These are phyloP conservation scores for Metschnikowia santaceciliae DNA, from an alignment of 805 yeast genomes.

Conservation along the genomic window DNA sequence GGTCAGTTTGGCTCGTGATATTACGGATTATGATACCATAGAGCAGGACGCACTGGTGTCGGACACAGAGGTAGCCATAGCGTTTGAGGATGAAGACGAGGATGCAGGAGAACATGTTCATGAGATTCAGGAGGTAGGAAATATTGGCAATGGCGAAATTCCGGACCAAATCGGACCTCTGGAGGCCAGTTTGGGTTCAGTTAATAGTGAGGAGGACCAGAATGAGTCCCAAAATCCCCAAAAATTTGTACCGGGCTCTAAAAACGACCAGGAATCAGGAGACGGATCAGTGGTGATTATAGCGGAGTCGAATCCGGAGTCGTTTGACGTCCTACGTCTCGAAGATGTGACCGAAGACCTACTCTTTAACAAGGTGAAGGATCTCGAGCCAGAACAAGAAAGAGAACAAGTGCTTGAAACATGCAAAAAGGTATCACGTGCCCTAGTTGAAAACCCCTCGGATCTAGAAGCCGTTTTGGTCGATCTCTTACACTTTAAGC, in stretches of 20 bases:
- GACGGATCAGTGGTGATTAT: neutral
- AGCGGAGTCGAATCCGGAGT: neutral
- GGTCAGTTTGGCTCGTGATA: slow-evolving; percentile 38
- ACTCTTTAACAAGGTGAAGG: slow-evolving; percentile 32
- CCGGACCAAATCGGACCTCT: slow-evolving; percentile 11
- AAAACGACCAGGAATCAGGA: no score
- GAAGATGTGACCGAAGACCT: slow-evolving; percentile 14
- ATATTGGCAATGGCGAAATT: slow-evolving; percentile 14
- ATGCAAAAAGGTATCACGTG: slow-evolving; percentile 35
- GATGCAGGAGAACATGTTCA: slow-evolving; percentile 10
- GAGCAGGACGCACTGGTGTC: slow-evolving; percentile 8
- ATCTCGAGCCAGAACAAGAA: slow-evolving; percentile 34
- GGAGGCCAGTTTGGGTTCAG: slow-evolving; percentile 13
- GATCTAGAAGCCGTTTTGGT: slow-evolving; percentile 53
- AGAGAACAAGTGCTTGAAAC: slow-evolving; percentile 31
- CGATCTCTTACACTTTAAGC: slow-evolving; percentile 49
- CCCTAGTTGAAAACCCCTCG: slow-evolving; percentile 35
- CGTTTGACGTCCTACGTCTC: slow-evolving; percentile 1
- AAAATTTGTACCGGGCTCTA: no score
- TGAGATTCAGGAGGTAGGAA: slow-evolving; percentile 27
- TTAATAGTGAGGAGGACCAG: neutral
- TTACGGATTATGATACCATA: slow-evolving; percentile 47
- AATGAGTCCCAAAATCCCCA: no score
- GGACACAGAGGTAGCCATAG: slow-evolving; percentile 23
- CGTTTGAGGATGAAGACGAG: slow-evolving; percentile 20